Base-by-base conservation (phyloP, 352 stramenopile genomes). In the Phytophthora pisi region DNA sequence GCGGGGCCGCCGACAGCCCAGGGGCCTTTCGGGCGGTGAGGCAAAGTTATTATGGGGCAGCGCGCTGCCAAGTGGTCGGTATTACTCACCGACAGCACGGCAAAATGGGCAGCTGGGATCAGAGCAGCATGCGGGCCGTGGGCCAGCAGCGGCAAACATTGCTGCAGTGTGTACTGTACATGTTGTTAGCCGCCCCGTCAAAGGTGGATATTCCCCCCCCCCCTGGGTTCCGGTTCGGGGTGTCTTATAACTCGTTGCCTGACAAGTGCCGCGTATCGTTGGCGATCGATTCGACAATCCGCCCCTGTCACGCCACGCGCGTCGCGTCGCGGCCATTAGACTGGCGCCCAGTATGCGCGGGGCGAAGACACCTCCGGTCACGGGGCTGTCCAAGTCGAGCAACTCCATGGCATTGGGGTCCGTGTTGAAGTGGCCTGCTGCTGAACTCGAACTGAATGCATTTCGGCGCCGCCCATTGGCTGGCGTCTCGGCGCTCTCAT, bases 281-380 rank as follows among this genome's bases (percentile, higher is more conserved):
- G 9, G 49, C 61, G 38, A 56, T 66, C 50, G 50, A 66, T 70
- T 74, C 67, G 61, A 70, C 66, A 74, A 70, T 74, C 61, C 16
- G 26, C 38, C 47, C 49, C 50, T 30, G 26, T 30, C 31, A 50
- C 31, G 61, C 61, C 49, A 69, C 61, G 62, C 36, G 62, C 56
- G 63, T 66, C 63, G 63, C 40, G 56, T 65, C 62, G 62, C 62
- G 49, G 56, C 16, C 31, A 6, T 50, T 58, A 18, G 13, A 65
- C 63, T 70, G 36, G 40, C 10, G 9, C 20, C 18, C 47, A 70
- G 36, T 70, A 70, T 70, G 40, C n/a, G 9, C 8, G 11, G 16
- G 28, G 13, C 20, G 63, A 59, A 51, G 54, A 63, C 36, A 43
- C 30, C 66, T 61, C 56, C 36, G 26, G 26, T 30, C 26, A 30